Conservation (phyloP, 1,284 basidiomycete species). For the Hemileia vastatrix region DNA sequence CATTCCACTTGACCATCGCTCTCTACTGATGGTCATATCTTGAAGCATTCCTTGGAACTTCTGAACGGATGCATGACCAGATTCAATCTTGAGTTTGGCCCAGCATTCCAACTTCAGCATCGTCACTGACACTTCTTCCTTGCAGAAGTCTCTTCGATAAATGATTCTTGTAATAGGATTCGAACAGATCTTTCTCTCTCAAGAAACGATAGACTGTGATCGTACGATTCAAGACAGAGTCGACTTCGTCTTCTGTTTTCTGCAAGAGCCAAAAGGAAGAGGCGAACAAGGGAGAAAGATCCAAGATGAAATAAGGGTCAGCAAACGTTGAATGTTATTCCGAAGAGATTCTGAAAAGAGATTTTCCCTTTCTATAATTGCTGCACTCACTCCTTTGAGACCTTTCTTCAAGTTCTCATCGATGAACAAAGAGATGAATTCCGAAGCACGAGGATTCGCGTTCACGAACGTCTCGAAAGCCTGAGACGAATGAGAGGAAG, state of each 20-base stretch:
- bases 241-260: conserved; percentile 92
- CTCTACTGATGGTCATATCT: no score
- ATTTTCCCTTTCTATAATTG: background rate
- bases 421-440: conserved; percentile 93
- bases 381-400: conserved; percentile 72
- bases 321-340: background rate
- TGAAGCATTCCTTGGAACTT: conserved; percentile 99
- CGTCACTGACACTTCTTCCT: conserved; percentile 81
- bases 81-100: conserved; percentile 95
- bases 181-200: conserved; percentile 92
- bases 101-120: conserved; percentile 95
- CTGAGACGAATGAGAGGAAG: no score
- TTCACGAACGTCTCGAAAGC: conserved; percentile 92
- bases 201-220: conserved; percentile 91
- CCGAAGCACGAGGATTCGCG: conserved; percentile 71
- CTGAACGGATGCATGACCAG: conserved; percentile 93
- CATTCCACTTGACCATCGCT: background rate
- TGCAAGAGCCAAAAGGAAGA: conserved; percentile 47
- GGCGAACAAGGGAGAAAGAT: background rate
- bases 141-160: conserved; percentile 82
- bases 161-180: conserved; percentile 94
- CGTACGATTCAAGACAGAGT: conserved; percentile 81
- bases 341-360: background rate
- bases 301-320: background rate
- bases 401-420: conserved; percentile 95